These are phyloP conservation scores for Trypanosoma theileri DNA, from an alignment of 208 protist genomes.

Conservation along the genomic window DNA sequence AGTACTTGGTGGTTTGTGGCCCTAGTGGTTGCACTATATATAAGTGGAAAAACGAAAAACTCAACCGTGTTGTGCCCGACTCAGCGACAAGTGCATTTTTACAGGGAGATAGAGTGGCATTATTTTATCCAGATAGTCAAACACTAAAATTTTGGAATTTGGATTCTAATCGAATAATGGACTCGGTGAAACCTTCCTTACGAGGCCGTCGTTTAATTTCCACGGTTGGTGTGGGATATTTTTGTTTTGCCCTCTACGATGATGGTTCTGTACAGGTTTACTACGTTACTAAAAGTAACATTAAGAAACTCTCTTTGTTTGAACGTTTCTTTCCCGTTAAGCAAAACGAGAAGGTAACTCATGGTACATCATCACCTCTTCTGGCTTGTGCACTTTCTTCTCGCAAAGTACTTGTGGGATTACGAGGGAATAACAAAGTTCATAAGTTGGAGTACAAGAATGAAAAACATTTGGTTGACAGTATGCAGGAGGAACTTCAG, in stretches of 20 bases:
- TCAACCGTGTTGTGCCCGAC: constrained; percentile 40
- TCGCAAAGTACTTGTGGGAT: constrained; percentile 32
- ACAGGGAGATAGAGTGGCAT: constrained; percentile 31
- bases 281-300: constrained; percentile 39
- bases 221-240: constrained; percentile 45
- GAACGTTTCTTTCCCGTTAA: constrained; percentile 35
- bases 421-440: constrained; percentile 17
- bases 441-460: constrained; percentile 40
- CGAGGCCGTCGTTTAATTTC: constrained; percentile 1
- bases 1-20: constrained; percentile 34
- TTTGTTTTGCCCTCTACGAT: constrained; percentile 64
- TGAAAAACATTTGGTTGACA: constrained; percentile 22
- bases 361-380: constrained; percentile 2
- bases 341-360: not conserved
- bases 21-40: constrained; percentile 32
- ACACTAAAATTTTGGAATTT: constrained; percentile 60
- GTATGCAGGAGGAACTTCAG: constrained; percentile 24
- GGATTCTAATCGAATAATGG: constrained; percentile 39
- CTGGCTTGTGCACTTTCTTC: constrained; percentile 35
- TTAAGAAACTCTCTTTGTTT: constrained; percentile 54
- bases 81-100: constrained; percentile 32
- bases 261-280: constrained; percentile 66
- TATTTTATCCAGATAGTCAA: constrained; percentile 30
- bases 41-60: constrained; percentile 32
- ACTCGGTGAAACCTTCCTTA: constrained; percentile 21